Conservation (phyloP, 768 basidiomycete species). For the Boletus pseudo-olivaceus region DNA sequence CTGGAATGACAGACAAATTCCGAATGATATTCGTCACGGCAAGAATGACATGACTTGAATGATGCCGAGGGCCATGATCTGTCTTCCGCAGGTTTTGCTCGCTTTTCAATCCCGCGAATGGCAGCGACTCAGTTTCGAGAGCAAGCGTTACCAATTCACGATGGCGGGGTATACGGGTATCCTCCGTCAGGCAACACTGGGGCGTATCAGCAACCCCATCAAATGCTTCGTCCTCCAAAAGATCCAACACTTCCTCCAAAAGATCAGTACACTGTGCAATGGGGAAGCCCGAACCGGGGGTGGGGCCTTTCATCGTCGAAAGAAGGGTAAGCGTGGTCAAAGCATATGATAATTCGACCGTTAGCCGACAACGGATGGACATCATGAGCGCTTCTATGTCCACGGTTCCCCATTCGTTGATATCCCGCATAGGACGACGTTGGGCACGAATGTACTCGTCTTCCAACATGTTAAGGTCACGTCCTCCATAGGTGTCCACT, state of each 20-base stretch:
- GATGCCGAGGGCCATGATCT: conserved; percentile 55
- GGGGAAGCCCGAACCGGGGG: conserved; percentile 60
- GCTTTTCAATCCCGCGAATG: conserved; percentile 53
- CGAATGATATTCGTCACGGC: conserved; percentile 77
- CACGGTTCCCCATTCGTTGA: conserved; percentile 83
- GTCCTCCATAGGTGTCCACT: conserved; percentile 73
- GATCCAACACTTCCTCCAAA: conserved; percentile 80
- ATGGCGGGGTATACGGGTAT: conserved; percentile 53
- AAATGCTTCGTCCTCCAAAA: conserved; percentile 82
- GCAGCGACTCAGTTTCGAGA: conserved; percentile 53
- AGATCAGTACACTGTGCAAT: conserved; percentile 75
- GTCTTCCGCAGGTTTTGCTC: conserved; percentile 49
- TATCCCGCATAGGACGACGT: conserved; percentile 59
- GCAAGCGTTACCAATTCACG: conserved; percentile 58
- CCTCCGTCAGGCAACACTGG: conserved; percentile 26
- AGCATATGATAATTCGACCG: conserved; percentile 84
- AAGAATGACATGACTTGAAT: conserved; percentile 60
- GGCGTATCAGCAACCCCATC: conserved; percentile 38
- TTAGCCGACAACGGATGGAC: conserved; percentile 83
- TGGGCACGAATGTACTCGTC: conserved; percentile 52
- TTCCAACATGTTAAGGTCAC: conserved; percentile 68
- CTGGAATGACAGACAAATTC: conserved; percentile 72
- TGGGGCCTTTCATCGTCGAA: conserved; percentile 69
- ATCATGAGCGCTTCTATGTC: conserved; percentile 94
- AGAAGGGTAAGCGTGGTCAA: conserved; percentile 83